Conservation (phyloP, 2,329 filamentous ascomycete genomes). For the Clonostachys chloroleuca region DNA sequence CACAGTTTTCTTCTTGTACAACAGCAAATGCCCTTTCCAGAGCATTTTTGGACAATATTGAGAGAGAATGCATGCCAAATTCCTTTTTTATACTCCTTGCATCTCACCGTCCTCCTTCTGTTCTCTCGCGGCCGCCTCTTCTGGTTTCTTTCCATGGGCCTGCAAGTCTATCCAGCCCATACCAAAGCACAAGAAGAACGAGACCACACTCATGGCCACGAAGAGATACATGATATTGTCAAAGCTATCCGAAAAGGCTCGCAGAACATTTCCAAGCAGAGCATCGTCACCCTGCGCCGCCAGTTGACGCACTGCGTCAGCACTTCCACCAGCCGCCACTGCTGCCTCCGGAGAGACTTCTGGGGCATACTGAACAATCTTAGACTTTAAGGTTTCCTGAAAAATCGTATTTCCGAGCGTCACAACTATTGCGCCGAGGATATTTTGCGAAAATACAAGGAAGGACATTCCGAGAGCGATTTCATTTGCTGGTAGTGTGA, state of each 20-base stretch:
- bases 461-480: slow-evolving; percentile 7
- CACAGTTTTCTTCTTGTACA: too few species aligned
- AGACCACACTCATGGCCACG: slow-evolving; percentile 2
- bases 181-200: slow-evolving; percentile 6
- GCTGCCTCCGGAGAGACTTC: slow-evolving; percentile 4
- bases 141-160: neutral
- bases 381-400: slow-evolving; percentile 1
- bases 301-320: slow-evolving; percentile 6
- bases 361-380: slow-evolving; percentile 4
- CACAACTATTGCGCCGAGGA: slow-evolving; percentile 24
- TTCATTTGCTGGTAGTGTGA: neutral
- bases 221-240: slow-evolving; percentile 7
- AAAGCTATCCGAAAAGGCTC: slow-evolving; percentile 5
- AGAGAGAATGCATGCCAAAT: too few species aligned
- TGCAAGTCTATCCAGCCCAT: slow-evolving; percentile 12
- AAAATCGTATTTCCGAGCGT: slow-evolving; percentile 12
- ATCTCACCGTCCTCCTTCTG: too few species aligned
- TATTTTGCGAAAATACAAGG: slow-evolving; percentile 29
- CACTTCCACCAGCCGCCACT: slow-evolving; percentile 10
- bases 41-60: too few species aligned
- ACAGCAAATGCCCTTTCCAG: too few species aligned
- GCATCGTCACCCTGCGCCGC: slow-evolving; percentile 1
- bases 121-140: neutral
- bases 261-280: neutral
- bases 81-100: too few species aligned